Conservation (phyloP, 495 filamentous ascomycete species). For the Penicilliopsis zonata region DNA sequence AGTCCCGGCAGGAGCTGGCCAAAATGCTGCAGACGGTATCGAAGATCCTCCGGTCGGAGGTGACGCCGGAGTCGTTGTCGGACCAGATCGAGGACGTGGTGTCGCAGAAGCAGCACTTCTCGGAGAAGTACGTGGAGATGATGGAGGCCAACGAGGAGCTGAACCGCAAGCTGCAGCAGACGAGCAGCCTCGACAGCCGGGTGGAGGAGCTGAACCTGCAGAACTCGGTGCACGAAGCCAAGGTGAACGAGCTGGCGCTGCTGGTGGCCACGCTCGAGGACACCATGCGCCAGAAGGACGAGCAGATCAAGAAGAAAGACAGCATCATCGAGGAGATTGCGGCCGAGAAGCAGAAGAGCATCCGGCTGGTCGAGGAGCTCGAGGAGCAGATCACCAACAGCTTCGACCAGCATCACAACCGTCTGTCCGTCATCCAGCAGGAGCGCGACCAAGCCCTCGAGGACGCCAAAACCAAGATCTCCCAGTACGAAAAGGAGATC, state of each 20-base stretch:
- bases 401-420: slow-evolving; percentile 88
- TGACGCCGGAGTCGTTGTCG: slow-evolving; percentile 27
- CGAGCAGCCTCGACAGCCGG: slow-evolving; percentile 24
- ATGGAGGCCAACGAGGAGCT: slow-evolving; percentile 29
- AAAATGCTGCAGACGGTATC: slow-evolving; percentile 43
- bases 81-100: slow-evolving; percentile 37
- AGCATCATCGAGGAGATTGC: slow-evolving; percentile 44
- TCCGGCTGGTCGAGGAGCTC: slow-evolving; percentile 82
- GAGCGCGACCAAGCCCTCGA: slow-evolving; percentile 38
- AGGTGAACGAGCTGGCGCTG: slow-evolving; percentile 36
- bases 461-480: slow-evolving; percentile 33
- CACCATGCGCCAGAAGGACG: slow-evolving; percentile 56
- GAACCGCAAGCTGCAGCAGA: slow-evolving; percentile 43
- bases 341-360: slow-evolving; percentile 69
- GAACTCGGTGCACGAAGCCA: slow-evolving; percentile 25
- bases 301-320: slow-evolving; percentile 60
- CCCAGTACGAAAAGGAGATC: slow-evolving; percentile 36
- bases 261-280: slow-evolving; percentile 46
- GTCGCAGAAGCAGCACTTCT: slow-evolving; percentile 32
- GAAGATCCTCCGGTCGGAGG: slow-evolving; percentile 36
- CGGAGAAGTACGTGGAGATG: slow-evolving; percentile 32
- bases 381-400: slow-evolving; percentile 94
- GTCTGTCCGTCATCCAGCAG: slow-evolving; percentile 54
- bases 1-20: slow-evolving; percentile 56
- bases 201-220: slow-evolving; percentile 25